Conservation (phyloP, 2,329 filamentous ascomycete genomes). For the Penicillium psychrosexuale region DNA sequence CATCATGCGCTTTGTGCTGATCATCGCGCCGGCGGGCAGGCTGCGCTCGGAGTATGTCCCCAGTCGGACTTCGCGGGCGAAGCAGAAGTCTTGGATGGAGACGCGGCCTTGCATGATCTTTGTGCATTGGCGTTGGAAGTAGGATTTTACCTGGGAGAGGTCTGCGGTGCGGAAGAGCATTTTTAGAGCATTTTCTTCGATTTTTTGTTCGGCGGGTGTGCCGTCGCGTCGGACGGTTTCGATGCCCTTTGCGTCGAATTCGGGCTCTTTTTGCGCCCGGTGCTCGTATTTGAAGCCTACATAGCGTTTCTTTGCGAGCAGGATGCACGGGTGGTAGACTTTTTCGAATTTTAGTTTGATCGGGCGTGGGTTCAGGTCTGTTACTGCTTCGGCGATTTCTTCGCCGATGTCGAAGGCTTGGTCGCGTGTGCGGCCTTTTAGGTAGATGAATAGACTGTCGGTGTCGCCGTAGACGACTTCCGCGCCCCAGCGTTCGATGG, state of each 20-base stretch:
- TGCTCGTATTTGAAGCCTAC: constrained; percentile 96
- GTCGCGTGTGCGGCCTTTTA: constrained; percentile 80
- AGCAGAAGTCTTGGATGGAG: constrained; percentile 93
- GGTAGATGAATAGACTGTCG: constrained; percentile 86
- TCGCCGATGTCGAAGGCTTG: constrained; percentile 90
- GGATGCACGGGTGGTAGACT: constrained; percentile 90
- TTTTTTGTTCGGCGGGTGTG: constrained; percentile 92
- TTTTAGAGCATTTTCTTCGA: constrained; percentile 87
- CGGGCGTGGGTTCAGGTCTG: constrained; percentile 82
- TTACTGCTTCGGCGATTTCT: constrained; percentile 85
- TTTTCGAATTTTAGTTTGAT: constrained; percentile 98
- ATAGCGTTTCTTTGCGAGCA: constrained; percentile 95
- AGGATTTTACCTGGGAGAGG: constrained; percentile 79
- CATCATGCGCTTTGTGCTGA: constrained; percentile 82
- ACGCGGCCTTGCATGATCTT: constrained; percentile 90
- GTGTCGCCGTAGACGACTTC: constrained; percentile 99
- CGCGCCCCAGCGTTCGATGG: constrained; percentile 79
- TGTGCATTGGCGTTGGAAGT: constrained; percentile 83
- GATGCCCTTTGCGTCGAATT: constrained; percentile 97
- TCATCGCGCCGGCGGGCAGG: constrained; percentile 80
- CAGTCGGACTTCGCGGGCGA: constrained; percentile 85
- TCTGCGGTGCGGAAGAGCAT: constrained; percentile 88
- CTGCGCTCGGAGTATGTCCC: constrained; percentile 83
- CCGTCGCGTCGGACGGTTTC: constrained; percentile 95
- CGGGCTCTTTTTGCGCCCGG: constrained; percentile 69